These are phyloP conservation scores for Geotrichum aggregatum DNA, from an alignment of 1,139 yeast genomes.

Conservation along the genomic window DNA sequence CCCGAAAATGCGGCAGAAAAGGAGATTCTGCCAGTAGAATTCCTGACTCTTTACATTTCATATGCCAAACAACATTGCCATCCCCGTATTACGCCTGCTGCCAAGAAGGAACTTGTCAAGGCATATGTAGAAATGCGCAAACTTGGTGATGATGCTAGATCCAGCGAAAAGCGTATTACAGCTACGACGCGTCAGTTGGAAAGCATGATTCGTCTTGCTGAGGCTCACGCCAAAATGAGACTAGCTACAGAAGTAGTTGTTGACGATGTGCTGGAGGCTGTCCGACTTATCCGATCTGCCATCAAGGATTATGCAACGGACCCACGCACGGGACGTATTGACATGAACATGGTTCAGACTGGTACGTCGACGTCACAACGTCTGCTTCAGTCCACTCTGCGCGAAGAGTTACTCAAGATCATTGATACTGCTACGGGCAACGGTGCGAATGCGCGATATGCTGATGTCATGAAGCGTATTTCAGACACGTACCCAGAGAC, in stretches of 20 bases:
- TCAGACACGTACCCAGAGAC: conserved; percentile 67
- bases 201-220: conserved; percentile 88
- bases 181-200: conserved; percentile 97
- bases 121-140: conserved; percentile 92
- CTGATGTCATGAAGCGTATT: conserved; percentile 56
- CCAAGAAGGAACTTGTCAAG: conserved; percentile 81
- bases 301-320: conserved; percentile 97
- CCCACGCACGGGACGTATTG: conserved; percentile 93
- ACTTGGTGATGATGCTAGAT: conserved; percentile 84
- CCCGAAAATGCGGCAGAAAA: conserved; percentile 66
- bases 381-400: conserved; percentile 68
- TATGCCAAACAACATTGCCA: conserved; percentile 80
- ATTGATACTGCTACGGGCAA: conserved; percentile 52
- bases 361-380: conserved; percentile 91
- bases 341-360: conserved; percentile 94
- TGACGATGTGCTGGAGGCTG: conserved; percentile 90
- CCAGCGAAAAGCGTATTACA: conserved; percentile 86
- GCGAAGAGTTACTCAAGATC: conserved; percentile 34
- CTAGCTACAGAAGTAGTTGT: conserved; percentile 65
- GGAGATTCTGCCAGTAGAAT: conserved; percentile 79
- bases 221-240: conserved; percentile 97
- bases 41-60: conserved; percentile 80
- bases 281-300: conserved; percentile 84
- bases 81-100: conserved; percentile 74
- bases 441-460: conserved; percentile 49